A percentile compares a stretch with the other conserved stretches of the same genome.
Conservation (phyloP, 345 rosid species). For the Eucalyptus pauciflora region DNA sequence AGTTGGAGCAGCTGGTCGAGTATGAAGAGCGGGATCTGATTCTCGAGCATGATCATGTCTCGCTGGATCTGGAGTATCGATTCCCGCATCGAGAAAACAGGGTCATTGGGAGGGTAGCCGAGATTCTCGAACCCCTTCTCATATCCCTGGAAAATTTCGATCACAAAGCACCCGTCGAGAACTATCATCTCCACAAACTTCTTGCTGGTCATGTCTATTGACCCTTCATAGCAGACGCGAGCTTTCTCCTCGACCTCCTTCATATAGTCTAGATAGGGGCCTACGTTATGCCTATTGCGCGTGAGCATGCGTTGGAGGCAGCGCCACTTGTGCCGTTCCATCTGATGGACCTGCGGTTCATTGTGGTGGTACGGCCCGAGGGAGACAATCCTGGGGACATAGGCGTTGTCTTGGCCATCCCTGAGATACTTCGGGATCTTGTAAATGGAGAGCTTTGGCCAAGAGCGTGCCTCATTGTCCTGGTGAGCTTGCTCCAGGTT, state of each 20-base stretch:
- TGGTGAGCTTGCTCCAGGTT: constrained; percentile 46
- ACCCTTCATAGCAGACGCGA: constrained; percentile 57
- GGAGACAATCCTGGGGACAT: constrained; percentile 60
- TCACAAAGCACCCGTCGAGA: constrained; percentile 19
- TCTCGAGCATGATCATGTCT: constrained; percentile 36
- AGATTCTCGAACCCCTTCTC: constrained; percentile 45
- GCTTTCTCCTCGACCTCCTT: constrained; percentile 54
- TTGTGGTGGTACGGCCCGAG: constrained; percentile 78
- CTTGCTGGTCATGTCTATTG: constrained; percentile 32
- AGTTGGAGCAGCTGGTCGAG: constrained; percentile 48
- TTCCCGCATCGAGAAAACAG: constrained; percentile 69
- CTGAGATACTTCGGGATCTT: constrained; percentile 35
- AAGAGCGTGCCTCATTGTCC: constrained; percentile 41
- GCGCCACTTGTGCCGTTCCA: constrained; percentile 86
- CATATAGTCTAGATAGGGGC: constrained; percentile 38
- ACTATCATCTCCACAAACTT: constrained; percentile 54
- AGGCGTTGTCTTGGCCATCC: constrained; percentile 54
- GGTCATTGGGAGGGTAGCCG: constrained; percentile 66
- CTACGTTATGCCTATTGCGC: constrained; percentile 36
- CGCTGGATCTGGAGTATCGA: constrained; percentile 72
- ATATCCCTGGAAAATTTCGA: constrained; percentile 62
- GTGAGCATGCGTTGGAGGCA: constrained; percentile 47
- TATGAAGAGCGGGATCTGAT: not conserved
- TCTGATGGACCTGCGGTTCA: constrained; percentile 39
- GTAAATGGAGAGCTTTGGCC: constrained; percentile 49